A percentile compares a stretch with the other conserved stretches of the same genome.
Conservation (phyloP, 2,329 filamentous ascomycete genomes). For the Botrytis sinoallii region DNA sequence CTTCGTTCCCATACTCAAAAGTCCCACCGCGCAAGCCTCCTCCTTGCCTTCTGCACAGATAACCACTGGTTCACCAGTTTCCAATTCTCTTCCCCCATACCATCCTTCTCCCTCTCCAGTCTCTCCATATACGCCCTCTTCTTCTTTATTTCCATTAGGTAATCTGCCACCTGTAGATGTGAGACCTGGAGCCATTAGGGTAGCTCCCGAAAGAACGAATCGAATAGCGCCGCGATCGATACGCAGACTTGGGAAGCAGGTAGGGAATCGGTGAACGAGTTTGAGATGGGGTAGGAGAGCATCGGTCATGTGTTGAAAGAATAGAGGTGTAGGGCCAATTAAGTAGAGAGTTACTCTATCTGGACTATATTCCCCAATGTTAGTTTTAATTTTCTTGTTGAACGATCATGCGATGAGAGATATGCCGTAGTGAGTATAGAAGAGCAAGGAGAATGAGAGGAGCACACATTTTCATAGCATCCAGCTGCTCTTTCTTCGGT, state of each 20-base stretch:
- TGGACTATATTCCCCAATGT: constrained; percentile 49
- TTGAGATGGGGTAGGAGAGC: constrained; percentile 82
- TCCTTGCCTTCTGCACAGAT: constrained; percentile 92
- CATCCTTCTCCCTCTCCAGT: constrained; percentile 40
- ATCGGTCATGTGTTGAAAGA: constrained; percentile 78
- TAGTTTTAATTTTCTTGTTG: constrained; percentile 8
- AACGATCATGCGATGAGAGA: background rate
- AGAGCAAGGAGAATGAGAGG: background rate
- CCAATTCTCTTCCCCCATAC: constrained; percentile 64
- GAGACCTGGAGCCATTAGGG: constrained; percentile 92
- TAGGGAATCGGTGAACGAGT: constrained; percentile 86
- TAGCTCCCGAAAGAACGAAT: constrained; percentile 89
- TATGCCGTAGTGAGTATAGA: background rate
- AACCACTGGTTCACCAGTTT: constrained; percentile 79
- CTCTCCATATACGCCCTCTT: constrained; percentile 38
- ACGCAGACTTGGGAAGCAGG: constrained; percentile 76
- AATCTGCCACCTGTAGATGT: constrained; percentile 80
- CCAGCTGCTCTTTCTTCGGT: constrained; percentile 89
- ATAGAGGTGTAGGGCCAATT: constrained; percentile 72
- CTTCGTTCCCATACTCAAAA: constrained; percentile 78
- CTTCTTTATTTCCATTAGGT: constrained; percentile 48
- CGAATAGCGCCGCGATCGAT: constrained; percentile 96
- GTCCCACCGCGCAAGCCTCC: constrained; percentile 83
- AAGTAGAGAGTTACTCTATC: constrained; percentile 89
- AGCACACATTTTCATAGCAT: constrained; percentile 77